Percentiles rank a stretch among this genome's conserved stretches.
Conservation (phyloP, 805 yeast species). For the Kodamaea leandrae region DNA sequence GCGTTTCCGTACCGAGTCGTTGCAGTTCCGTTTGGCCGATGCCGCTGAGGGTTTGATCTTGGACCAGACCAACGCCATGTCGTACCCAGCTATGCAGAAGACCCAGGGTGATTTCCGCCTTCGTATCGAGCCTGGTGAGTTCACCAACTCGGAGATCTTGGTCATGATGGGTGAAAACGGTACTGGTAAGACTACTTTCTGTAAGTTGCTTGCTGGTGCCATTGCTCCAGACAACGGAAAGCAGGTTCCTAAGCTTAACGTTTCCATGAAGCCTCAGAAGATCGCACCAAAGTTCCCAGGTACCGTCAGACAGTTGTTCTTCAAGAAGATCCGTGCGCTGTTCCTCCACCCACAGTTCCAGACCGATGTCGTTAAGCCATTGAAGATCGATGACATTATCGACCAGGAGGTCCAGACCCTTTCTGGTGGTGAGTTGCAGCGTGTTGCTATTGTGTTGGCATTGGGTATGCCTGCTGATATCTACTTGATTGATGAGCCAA, state of each 20-base stretch:
- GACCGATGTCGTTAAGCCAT: constrained; percentile 95
- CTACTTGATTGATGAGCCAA: constrained; percentile 96
- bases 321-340: constrained; percentile 92
- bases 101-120: constrained; percentile 96
- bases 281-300: constrained; percentile 99
- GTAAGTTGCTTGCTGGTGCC: constrained; percentile 92
- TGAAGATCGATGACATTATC: constrained; percentile 87
- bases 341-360: constrained; percentile 97
- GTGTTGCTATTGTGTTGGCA: constrained; percentile 96
- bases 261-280: constrained; percentile 98
- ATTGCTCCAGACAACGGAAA: constrained; percentile 79
- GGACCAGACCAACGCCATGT: constrained; percentile 76
- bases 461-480: constrained; percentile 95
- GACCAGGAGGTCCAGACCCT: constrained; percentile 97
- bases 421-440: constrained; percentile 99
- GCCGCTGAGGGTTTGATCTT: constrained; percentile 73
- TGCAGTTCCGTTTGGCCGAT: constrained; percentile 90
- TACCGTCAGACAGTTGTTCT: constrained; percentile 95
- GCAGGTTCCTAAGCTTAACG: constrained; percentile 82
- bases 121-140: constrained; percentile 79
- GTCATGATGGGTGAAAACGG: constrained; percentile 99
- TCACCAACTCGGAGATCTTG: constrained; percentile 92
- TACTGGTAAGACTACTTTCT: constrained; percentile 98
- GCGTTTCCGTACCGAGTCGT: constrained; percentile 93
- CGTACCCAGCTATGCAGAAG: constrained; percentile 80